Evolutionary conservation across 1,284 basidiomycete genomes (phyloP).

Genomic region (Mycosarcoma mackinlayi): DNA sequence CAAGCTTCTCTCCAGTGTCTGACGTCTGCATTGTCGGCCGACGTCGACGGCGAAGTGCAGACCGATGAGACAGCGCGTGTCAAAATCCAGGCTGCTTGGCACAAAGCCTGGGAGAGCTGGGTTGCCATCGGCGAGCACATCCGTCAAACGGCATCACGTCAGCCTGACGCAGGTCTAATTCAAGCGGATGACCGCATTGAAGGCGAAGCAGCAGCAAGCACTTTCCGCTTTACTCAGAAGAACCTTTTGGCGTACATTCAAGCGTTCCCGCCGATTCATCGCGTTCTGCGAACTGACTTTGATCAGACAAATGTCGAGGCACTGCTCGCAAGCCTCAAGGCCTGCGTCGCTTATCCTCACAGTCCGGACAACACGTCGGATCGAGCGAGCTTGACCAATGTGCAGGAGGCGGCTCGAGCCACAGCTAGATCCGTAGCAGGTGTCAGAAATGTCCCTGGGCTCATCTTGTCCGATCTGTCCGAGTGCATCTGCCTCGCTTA

Average conservation of each 20-base stretch:
- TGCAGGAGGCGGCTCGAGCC: slow-evolving; percentile 79
- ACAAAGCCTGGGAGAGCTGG: slow-evolving; percentile 34
- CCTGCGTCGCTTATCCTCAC: slow-evolving; percentile 80
- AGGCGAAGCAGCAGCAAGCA: slow-evolving; percentile 2
- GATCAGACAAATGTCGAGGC: slow-evolving; percentile 74
- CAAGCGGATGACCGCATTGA: neutral
- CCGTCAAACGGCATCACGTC: slow-evolving; percentile 6
- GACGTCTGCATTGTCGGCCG: slow-evolving; percentile 69
- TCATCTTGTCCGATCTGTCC: slow-evolving; percentile 83
- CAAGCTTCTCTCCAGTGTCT: slow-evolving; percentile 67
- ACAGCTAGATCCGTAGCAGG: slow-evolving; percentile 75
- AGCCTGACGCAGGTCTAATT: neutral
- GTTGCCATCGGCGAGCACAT: slow-evolving; percentile 26
- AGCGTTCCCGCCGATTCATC: slow-evolving; percentile 72
- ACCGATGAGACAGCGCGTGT: slow-evolving; percentile 2
- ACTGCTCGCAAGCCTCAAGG: slow-evolving; percentile 82
- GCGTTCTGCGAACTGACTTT: slow-evolving; percentile 50
- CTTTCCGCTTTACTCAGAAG: slow-evolving; percentile 81
- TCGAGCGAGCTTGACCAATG: slow-evolving; percentile 81
- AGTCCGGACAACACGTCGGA: slow-evolving; percentile 89
- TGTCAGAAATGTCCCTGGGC: slow-evolving; percentile 75
- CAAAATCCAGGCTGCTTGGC: slow-evolving; percentile 28
- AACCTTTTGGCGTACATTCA: slow-evolving; percentile 83
- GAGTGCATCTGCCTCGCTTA: slow-evolving; percentile 87
- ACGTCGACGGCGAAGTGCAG: slow-evolving; percentile 13